Conservation (phyloP, 257 asterid species). For the Gynochthodes officinalis region DNA sequence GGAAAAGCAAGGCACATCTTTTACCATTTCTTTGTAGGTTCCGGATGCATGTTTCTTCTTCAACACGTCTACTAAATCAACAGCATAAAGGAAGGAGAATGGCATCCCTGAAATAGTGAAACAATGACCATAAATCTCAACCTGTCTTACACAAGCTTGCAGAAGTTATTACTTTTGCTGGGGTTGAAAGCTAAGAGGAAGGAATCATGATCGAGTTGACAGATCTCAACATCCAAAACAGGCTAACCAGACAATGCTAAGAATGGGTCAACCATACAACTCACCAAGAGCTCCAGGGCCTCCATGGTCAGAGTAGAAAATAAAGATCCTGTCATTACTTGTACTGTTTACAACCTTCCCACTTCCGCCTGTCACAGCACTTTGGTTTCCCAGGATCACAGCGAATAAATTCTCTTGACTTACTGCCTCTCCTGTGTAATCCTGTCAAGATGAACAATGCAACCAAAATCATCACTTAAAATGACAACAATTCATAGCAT, state of each 20-base stretch:
- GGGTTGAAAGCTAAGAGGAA: no score
- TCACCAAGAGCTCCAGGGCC: conserved; percentile 94
- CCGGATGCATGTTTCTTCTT: conserved; percentile 66
- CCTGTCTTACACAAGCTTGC: not conserved
- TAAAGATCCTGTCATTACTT: conserved; percentile 68
- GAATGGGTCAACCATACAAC: conserved; percentile 14
- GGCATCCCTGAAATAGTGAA: conserved; percentile 65
- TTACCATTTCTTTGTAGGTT: conserved; percentile 81
- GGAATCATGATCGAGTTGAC: no score
- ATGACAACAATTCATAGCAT: no score
- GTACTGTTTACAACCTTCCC: conserved; percentile 71
- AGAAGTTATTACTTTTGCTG: no score
- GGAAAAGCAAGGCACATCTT: no score
- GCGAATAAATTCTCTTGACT: conserved; percentile 61
- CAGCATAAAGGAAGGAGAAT: conserved; percentile 62
- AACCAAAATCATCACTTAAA: not conserved
- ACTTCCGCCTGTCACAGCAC: conserved; percentile 64
- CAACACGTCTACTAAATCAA: conserved; percentile 66
- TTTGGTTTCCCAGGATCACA: conserved; percentile 71
- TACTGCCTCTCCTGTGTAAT: conserved; percentile 70
- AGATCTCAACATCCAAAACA: not conserved
- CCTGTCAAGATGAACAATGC: conserved; percentile 40
- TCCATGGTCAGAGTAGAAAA: conserved; percentile 90
- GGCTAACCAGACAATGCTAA: no score
- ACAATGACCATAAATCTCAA: not conserved